Percentiles rank a stretch among this genome's conserved stretches.
These are phyloP conservation scores for Cryptosporidium viatorum DNA, from an alignment of 169 alveolate species.

Conservation along the genomic window DNA sequence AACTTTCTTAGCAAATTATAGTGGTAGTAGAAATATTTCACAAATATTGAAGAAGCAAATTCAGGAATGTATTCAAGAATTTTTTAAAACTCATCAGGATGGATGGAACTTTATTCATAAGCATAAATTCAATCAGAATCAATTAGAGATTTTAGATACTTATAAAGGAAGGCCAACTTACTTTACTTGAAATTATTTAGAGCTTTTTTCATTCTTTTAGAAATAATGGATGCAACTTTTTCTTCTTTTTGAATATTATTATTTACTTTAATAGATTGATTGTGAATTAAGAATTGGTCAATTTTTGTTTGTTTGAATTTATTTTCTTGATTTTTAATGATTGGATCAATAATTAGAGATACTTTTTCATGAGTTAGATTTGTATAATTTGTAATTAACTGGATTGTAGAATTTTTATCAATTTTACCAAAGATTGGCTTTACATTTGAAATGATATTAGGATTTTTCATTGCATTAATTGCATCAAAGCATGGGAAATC, in stretches of 20 bases:
- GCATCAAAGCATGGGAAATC: slow-evolving; percentile 55
- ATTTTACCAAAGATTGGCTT: slow-evolving; percentile 49
- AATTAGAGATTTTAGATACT: slow-evolving; percentile 81
- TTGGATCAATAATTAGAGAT: slow-evolving; percentile 18
- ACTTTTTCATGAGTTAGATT: slow-evolving; percentile 25
- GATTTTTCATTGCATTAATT: slow-evolving; percentile 63
- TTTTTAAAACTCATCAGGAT: slow-evolving; percentile 83
- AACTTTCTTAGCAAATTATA: slow-evolving; percentile 79
- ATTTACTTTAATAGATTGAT: no score
- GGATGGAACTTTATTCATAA: slow-evolving; percentile 83
- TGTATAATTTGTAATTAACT: slow-evolving; percentile 15
- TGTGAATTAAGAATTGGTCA: background rate
- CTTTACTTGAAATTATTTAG: slow-evolving; percentile 75
- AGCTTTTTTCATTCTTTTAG: slow-evolving; percentile 74
- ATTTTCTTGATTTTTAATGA: slow-evolving; percentile 20
- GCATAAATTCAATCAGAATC: slow-evolving; percentile 79
- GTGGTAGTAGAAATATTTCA: slow-evolving; percentile 60
- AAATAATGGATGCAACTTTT: slow-evolving; percentile 41
- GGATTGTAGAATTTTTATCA: slow-evolving; percentile 1
- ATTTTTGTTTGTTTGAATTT: slow-evolving; percentile 26
- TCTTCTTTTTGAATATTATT: background rate
- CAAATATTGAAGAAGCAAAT: slow-evolving; percentile 79
- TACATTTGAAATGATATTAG: background rate
- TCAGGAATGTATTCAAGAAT: slow-evolving; percentile 83
- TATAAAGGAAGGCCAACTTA: slow-evolving; percentile 85